Evolutionary conservation across 352 stramenopile species (phyloP).

Genomic region (Elongisporangium anandrum): DNA sequence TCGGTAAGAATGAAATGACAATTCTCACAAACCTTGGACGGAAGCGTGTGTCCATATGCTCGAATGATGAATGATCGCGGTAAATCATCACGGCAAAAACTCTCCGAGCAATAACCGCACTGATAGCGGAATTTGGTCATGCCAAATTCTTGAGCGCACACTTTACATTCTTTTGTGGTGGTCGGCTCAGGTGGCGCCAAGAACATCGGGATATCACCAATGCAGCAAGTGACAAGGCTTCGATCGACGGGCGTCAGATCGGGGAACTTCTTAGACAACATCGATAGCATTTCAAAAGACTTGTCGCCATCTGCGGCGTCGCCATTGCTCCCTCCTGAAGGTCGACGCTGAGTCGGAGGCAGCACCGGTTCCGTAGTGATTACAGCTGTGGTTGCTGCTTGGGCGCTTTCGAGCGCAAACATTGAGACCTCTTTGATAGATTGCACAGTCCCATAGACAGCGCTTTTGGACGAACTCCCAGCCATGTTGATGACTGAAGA

Average conservation of each 20-base stretch:
- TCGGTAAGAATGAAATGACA: conserved; percentile 68
- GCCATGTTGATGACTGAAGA: conserved; percentile 60
- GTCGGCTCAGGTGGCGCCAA: conserved; percentile 61
- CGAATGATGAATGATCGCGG: conserved; percentile 51
- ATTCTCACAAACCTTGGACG: conserved; percentile 64
- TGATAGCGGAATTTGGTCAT: conserved; percentile 83
- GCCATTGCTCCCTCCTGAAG: conserved; percentile 5
- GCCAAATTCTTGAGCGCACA: conserved; percentile 66
- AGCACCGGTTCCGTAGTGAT: conserved; percentile 50
- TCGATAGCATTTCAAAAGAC: conserved; percentile 43
- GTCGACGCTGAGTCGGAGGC: conserved; percentile 7
- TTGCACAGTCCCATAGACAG: conserved; percentile 61
- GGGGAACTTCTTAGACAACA: conserved; percentile 73
- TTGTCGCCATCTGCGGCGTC: conserved; percentile 16
- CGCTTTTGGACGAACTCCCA: conserved; percentile 57
- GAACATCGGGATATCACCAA: conserved; percentile 35
- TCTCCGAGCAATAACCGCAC: conserved; percentile 78
- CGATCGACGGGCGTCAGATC: conserved; percentile 71
- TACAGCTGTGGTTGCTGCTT: conserved; percentile 54
- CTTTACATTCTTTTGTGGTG: conserved; percentile 59
- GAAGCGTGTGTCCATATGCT: conserved; percentile 55
- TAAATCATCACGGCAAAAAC: conserved; percentile 74
- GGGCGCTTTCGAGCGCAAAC: conserved; percentile 64
- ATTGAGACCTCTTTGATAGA: conserved; percentile 76
- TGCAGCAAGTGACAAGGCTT: conserved; percentile 66